phyloP scores from a whole-genome alignment of 129 eudicot genomes.

The Flaveria bidentis region DNA sequence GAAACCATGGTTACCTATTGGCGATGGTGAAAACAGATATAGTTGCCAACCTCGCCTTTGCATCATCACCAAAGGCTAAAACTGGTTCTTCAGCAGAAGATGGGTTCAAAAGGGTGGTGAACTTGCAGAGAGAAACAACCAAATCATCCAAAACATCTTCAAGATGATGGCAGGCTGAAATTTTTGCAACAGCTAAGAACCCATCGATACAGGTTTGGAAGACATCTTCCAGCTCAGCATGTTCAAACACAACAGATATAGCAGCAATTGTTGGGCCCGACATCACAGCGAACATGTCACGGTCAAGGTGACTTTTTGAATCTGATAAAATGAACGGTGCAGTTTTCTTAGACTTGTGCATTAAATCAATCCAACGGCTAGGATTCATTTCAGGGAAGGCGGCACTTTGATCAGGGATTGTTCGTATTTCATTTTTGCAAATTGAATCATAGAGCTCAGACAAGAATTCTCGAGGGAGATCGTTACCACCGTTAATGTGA shows the following conservation, averaged over 20 bases:
- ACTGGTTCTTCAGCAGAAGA: constrained; percentile 78
- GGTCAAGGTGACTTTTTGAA: constrained; percentile 71
- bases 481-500: constrained; percentile 83
- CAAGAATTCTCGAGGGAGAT: constrained; percentile 86
- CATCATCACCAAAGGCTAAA: constrained; percentile 76
- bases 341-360: constrained; percentile 79
- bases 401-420: constrained; percentile 87
- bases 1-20: constrained; percentile 55
- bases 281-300: constrained; percentile 89
- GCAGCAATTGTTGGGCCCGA: constrained; percentile 96
- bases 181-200: constrained; percentile 84
- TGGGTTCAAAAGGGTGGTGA: constrained; percentile 75
- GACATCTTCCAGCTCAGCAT: constrained; percentile 81
- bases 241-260: constrained; percentile 87
- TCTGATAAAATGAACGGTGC: constrained; percentile 70
- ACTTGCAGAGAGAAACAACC: constrained; percentile 86
- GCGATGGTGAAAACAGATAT: constrained; percentile 80
- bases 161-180: constrained; percentile 84
- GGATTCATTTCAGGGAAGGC: constrained; percentile 81
- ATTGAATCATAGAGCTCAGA: constrained; percentile 73
- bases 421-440: constrained; percentile 87
- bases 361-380: constrained; percentile 85
- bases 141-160: constrained; percentile 87
- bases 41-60: constrained; percentile 90
- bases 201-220: constrained; percentile 79